Conservation (phyloP, 129 eudicot genomes). For the Flaveria linearis region DNA sequence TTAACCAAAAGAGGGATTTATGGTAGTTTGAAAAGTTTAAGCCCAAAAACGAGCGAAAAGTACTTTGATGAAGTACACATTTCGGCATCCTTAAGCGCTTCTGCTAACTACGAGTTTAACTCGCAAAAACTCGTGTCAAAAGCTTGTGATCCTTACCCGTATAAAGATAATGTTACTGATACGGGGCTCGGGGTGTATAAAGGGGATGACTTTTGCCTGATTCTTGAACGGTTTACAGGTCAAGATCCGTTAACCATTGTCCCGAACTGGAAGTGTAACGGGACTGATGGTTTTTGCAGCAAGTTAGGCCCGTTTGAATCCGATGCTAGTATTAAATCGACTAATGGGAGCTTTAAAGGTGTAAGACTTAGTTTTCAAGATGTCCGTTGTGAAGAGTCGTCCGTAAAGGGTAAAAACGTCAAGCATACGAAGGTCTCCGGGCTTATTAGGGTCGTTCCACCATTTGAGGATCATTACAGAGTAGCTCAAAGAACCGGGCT, state of each 20-base stretch:
- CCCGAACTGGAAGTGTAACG: conserved; percentile 92
- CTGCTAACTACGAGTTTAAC: conserved; percentile 63
- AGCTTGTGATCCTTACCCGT: conserved; percentile 93
- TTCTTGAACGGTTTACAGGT: conserved; percentile 60
- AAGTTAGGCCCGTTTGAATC: conserved; percentile 76
- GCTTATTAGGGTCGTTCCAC: conserved; percentile 64
- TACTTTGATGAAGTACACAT: conserved; percentile 78
- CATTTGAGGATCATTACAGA: conserved; percentile 53
- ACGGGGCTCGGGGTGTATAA: conserved; percentile 55
- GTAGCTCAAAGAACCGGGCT: conserved; percentile 78
- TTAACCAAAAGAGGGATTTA: conserved; percentile 51
- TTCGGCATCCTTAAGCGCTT: conserved; percentile 53
- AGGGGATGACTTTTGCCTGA: conserved; percentile 71
- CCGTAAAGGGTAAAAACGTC: conserved; percentile 26
- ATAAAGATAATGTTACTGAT: conserved; percentile 40
- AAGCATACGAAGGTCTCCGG: conserved; percentile 55
- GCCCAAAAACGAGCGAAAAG: conserved; percentile 59
- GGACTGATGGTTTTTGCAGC: conserved; percentile 63
- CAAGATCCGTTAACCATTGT: conserved; percentile 61
- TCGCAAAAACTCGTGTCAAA: conserved; percentile 52
- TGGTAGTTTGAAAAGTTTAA: conserved; percentile 74
- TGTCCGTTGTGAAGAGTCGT: conserved; percentile 53
- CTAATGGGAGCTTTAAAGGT: conserved; percentile 75
- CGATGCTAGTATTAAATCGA: conserved; percentile 50
- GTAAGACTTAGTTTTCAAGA: conserved; percentile 72